A percentile compares a stretch with the other conserved stretches of the same genome.
phyloP scores from a whole-genome alignment of 2,329 filamentous ascomycete genomes.

The Pseudocercospora eumusae region DNA sequence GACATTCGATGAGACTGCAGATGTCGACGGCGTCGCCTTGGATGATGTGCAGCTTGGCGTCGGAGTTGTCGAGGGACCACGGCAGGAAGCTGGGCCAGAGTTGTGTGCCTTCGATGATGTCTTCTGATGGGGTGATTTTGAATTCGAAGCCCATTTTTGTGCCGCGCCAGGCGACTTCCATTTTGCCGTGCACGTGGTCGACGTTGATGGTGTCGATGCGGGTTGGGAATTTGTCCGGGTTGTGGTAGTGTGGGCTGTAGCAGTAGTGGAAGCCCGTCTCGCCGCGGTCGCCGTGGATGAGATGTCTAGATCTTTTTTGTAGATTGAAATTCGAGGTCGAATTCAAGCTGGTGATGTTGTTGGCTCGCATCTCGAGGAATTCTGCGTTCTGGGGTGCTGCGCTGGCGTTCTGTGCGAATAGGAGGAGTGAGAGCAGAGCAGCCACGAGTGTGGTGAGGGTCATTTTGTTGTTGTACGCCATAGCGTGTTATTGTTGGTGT shows the following conservation, averaged over 20 bases:
- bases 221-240: background rate
- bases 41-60: too few relatives aligned
- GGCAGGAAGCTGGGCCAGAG: background rate
- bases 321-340: background rate
- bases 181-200: background rate
- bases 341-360: background rate
- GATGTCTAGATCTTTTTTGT: background rate
- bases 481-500: background rate
- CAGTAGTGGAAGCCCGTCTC: background rate
- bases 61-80: background rate
- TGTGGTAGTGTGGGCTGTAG: background rate
- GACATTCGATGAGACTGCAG: background rate
- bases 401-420: background rate
- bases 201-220: background rate
- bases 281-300: background rate
- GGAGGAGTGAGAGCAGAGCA: background rate
- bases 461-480: background rate
- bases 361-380: background rate
- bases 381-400: background rate
- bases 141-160: background rate
- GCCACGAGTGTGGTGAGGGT: background rate
- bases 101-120: background rate
- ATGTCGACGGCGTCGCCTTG: background rate
- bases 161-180: too few relatives aligned
- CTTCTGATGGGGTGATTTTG: background rate